A percentile compares a stretch with the other conserved stretches of the same genome.
Evolutionary conservation across 768 basidiomycete genomes (phyloP).

Genomic region (Phlebiopsis flavidoalba): DNA sequence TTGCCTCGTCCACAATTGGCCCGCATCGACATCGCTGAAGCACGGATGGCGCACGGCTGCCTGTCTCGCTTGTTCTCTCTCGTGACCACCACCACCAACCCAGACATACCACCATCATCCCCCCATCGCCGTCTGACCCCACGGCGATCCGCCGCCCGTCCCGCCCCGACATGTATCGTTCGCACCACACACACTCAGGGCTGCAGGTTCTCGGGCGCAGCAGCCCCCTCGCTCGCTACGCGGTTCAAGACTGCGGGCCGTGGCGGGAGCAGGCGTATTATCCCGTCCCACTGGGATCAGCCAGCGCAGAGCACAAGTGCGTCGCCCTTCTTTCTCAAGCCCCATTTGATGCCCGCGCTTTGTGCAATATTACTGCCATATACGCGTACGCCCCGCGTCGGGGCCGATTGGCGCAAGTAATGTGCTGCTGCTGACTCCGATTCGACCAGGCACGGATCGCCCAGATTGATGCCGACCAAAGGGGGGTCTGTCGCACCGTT

Average conservation of each 20-base stretch:
- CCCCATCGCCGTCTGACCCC: not conserved
- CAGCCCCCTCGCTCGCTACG: not conserved
- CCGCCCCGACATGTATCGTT: not conserved
- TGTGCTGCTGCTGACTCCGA: not conserved
- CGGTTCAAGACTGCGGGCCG: conserved; percentile 12
- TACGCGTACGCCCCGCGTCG: not conserved
- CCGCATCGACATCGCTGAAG: not conserved
- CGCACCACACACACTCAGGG: not conserved
- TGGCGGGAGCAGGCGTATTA: conserved; percentile 10
- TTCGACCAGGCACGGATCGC: conserved; percentile 49
- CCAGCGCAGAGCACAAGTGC: conserved; percentile 6
- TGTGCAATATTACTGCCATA: not conserved
- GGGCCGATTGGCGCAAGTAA: not conserved
- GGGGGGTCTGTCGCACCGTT: conserved; percentile 47
- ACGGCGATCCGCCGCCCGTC: no score
- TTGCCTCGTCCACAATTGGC: no score
- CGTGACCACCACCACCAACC: not conserved
- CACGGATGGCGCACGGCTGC: not conserved
- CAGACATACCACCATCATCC: not conserved
- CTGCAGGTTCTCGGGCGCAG: not conserved
- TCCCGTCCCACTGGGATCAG: conserved; percentile 6
- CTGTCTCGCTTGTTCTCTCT: not conserved
- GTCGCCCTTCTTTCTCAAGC: not conserved
- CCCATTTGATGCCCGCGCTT: not conserved
- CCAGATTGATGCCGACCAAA: conserved; percentile 41